Evolutionary conservation across 2,329 filamentous ascomycete species (phyloP), one percentile per base, ranked within the genome.

Genomic region (Paradendryphiella salina): DNA sequence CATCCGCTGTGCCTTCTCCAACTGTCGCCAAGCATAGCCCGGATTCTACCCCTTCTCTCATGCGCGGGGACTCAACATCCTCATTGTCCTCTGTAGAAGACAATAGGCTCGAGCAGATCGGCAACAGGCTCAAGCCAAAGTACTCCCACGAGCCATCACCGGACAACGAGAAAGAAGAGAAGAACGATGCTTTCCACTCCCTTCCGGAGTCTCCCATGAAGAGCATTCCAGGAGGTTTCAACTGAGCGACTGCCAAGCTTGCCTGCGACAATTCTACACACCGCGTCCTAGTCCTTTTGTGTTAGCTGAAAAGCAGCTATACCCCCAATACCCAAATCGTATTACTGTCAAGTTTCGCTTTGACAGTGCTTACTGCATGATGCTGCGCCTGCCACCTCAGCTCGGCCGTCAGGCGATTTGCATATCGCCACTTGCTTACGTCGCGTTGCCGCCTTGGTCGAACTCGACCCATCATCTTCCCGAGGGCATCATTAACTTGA

Each of bases 181-280:
- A 73, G 37, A 60, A 70, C 4, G 67, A 78, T 2, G 72, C 73
- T 20, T 76, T 79, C 46, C 71, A 76, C 45, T 76, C 77, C 2
- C 66, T 72, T 29, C 72, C 73, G 7, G 65, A 66, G 17, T 73
- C 73, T 15, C 67, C 67, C 1, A 50, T 62, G 15, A 70, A 70
- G 57, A 46, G 54, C 17, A 52, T 72, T 10, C 70, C 70, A 14
- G 69, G 70, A 18, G 64, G 67, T 7, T 72, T 73, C 48, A 50
- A 60, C 37, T 57, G 35, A 55, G 33, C 17, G 18, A 26, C 23
- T 20, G 20, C 28, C 11, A 35, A 13, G 17, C 39, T 38, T 37
- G 8, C 17, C 14, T 33, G 11, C 17, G 9, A 46, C 21, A 14
- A 15, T 13, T 8, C 18, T 15, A 23, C 17, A 17, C 21, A 15